Evolutionary conservation across 768 basidiomycete genomes (phyloP).

Genomic region (Boletus tomentosulus): DNA sequence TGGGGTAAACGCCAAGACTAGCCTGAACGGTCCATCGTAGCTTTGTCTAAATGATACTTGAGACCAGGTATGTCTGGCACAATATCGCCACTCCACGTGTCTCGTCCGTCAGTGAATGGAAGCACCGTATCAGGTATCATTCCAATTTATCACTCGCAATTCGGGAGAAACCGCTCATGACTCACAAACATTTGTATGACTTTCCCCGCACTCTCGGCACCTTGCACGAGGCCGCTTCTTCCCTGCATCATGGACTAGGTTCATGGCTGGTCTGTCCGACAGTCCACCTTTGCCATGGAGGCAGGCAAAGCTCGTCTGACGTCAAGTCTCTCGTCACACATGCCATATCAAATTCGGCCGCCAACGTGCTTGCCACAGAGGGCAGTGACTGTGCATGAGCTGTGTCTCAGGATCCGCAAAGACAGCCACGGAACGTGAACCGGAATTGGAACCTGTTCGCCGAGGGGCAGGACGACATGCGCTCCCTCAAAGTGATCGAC

Average conservation of each 20-base stretch:
- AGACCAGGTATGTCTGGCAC: too few relatives aligned
- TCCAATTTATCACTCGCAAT: not conserved
- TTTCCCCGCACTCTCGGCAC: conserved; percentile 36
- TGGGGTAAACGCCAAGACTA: conserved; percentile 12
- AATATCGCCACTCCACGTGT: conserved; percentile 2
- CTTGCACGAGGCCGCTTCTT: conserved; percentile 16
- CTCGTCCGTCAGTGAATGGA: not conserved
- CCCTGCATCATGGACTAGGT: not conserved
- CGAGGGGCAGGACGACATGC: too few relatives aligned
- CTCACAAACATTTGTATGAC: conserved; percentile 46
- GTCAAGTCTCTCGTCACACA: not conserved
- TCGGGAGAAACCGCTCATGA: conserved; percentile 4
- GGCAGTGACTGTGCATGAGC: not conserved
- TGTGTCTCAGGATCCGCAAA: not conserved
- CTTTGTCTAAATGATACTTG: too few relatives aligned
- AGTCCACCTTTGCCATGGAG: not conserved
- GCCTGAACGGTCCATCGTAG: too few relatives aligned
- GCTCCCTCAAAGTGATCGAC: conserved; percentile 32
- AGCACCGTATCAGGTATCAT: not conserved
- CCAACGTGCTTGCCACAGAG: not conserved
- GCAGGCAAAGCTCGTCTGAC: conserved; percentile 4
- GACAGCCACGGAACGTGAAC: conserved; percentile 1
- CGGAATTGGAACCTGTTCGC: not conserved
- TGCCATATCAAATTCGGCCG: too few relatives aligned
- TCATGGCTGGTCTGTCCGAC: not conserved